Conservation (phyloP, 257 asterid genomes). For the Jacaranda mimosifolia region DNA sequence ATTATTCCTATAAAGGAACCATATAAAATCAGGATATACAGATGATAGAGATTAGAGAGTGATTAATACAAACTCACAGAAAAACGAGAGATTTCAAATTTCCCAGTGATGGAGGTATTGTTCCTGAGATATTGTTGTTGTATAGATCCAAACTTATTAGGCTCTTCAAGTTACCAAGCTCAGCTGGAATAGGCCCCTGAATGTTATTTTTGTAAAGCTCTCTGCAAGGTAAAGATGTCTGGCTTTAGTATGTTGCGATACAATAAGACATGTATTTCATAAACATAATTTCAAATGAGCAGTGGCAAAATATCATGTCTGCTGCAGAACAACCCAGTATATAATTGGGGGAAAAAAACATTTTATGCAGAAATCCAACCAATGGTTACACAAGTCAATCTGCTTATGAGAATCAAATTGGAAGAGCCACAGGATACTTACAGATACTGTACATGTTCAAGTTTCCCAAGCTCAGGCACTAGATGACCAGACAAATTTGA, state of each 20-base stretch:
- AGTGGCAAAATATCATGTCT: not conserved
- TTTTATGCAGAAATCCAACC: conserved; percentile 5
- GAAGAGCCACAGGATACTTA: conserved; percentile 43
- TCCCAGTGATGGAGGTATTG: conserved; percentile 70
- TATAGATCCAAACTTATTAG: conserved; percentile 83
- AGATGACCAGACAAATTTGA: conserved; percentile 73
- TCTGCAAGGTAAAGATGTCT: conserved; percentile 47
- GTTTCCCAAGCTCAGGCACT: conserved; percentile 73
- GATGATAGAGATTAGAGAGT: not conserved
- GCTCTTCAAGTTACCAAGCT: conserved; percentile 78
- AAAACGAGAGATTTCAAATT: conserved; percentile 76
- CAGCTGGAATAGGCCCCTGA: conserved; percentile 73
- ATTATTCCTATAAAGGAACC: not conserved
- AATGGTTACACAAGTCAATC: conserved; percentile 1
- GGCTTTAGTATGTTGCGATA: conserved; percentile 8
- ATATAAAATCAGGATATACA: not conserved
- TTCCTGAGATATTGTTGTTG: conserved; percentile 78
- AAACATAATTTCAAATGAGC: conserved; percentile 11
- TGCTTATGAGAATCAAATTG: not conserved
- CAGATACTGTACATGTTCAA: conserved; percentile 56
- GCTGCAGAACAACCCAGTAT: conserved; percentile 5
- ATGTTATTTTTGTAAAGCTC: conserved; percentile 87
- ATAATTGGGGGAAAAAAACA: not conserved
- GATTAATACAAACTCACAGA: conserved; percentile 58
- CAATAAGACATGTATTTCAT: not conserved